These are phyloP conservation scores for Saksenaea oblongispora DNA, from an alignment of 371 early-diverging fungal species.

Conservation along the genomic window DNA sequence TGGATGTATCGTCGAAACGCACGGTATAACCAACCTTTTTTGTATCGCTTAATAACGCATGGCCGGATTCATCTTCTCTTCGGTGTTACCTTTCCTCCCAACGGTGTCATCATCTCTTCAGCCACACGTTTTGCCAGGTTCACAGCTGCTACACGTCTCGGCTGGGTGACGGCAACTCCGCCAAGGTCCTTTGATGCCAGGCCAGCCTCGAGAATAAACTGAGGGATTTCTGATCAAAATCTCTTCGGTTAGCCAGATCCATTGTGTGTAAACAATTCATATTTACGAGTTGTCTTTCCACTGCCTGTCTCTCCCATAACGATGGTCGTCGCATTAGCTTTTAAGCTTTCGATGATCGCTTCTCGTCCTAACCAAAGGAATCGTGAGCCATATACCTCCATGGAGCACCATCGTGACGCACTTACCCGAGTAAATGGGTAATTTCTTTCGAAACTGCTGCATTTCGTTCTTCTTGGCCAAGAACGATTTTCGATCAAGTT, in stretches of 20 bases:
- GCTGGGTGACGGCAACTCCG: slow-evolving; percentile 94
- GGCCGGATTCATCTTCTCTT: not conserved
- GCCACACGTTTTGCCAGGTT: slow-evolving; percentile 93
- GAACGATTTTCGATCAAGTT: slow-evolving; percentile 22
- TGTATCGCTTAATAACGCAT: not conserved
- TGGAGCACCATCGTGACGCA: not conserved
- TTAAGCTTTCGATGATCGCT: slow-evolving; percentile 58
- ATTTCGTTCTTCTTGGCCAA: slow-evolving; percentile 39
- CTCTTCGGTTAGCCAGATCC: not conserved
- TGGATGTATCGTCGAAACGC: slow-evolving; percentile 93
- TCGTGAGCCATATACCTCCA: not conserved
- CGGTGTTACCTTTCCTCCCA: slow-evolving; percentile 66
- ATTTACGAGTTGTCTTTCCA: slow-evolving; percentile 66
- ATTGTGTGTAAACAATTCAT: not conserved
- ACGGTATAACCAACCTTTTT: slow-evolving; percentile 90
- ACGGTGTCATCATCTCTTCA: slow-evolving; percentile 79
- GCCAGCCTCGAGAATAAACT: slow-evolving; percentile 81
- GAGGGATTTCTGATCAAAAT: slow-evolving; percentile 75
- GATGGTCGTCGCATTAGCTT: slow-evolving; percentile 54
- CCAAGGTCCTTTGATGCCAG: slow-evolving; percentile 57
- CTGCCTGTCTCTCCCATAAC: slow-evolving; percentile 70
- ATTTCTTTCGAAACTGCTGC: slow-evolving; percentile 42
- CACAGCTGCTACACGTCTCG: slow-evolving; percentile 97
- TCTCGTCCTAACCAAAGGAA: slow-evolving; percentile 49
- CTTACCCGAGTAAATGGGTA: slow-evolving; percentile 51